Percentiles rank a stretch among this genome's conserved stretches.
These are phyloP conservation scores for Arthrobotrys iridis DNA, from an alignment of 2,329 filamentous ascomycete genomes.

Conservation along the genomic window DNA sequence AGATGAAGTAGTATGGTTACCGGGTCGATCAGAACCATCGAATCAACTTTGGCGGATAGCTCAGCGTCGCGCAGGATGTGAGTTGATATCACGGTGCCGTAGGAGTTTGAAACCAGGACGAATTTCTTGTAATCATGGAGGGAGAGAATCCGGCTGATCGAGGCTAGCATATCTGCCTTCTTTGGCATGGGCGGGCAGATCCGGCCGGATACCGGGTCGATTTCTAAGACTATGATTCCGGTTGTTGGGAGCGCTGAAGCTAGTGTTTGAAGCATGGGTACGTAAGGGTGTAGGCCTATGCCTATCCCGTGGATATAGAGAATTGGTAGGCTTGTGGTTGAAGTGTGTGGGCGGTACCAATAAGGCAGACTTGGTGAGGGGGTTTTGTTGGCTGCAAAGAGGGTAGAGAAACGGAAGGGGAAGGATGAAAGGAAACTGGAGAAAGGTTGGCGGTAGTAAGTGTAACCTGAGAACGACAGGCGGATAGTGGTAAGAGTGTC, in stretches of 20 bases:
- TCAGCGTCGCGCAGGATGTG: slow-evolving; percentile 55
- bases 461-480: slow-evolving; percentile 64
- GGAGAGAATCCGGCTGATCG: slow-evolving; percentile 20
- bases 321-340: slow-evolving; percentile 68
- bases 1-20: slow-evolving; percentile 71
- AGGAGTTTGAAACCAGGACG: slow-evolving; percentile 68
- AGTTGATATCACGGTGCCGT: slow-evolving; percentile 61
- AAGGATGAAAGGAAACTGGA: slow-evolving; percentile 64
- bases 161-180: slow-evolving; percentile 9
- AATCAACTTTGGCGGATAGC: slow-evolving; percentile 64
- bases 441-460: slow-evolving; percentile 65
- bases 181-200: slow-evolving; percentile 33
- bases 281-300: slow-evolving; percentile 70
- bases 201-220: slow-evolving; percentile 63
- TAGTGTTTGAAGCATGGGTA: slow-evolving; percentile 67
- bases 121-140: slow-evolving; percentile 65
- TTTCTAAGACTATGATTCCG: slow-evolving; percentile 62
- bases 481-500: slow-evolving; percentile 60
- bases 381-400: slow-evolving; percentile 61
- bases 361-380: slow-evolving; percentile 26
- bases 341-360: slow-evolving; percentile 70
- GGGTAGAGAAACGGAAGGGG: slow-evolving; percentile 66
- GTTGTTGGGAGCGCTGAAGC: slow-evolving; percentile 61
- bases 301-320: slow-evolving; percentile 74
- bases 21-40: slow-evolving; percentile 69